Evolutionary conservation across 2,329 filamentous ascomycete genomes (phyloP), one percentile per base, ranked within the genome.

Genomic region (Fusarium robinianum): DNA sequence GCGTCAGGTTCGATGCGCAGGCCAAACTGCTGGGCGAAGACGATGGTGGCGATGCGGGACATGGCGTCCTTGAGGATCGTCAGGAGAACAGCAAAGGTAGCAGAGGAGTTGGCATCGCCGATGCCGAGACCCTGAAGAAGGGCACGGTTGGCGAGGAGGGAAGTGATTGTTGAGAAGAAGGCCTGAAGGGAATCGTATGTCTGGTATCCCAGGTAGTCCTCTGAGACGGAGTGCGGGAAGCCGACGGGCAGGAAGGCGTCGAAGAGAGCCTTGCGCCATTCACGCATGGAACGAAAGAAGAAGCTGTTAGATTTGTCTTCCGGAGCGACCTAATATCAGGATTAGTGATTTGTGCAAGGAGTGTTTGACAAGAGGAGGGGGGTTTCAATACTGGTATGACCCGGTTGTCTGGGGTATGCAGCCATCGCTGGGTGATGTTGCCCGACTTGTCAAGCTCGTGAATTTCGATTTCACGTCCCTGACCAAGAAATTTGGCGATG

Each of bases 1-100:
- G 88, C 92, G 65, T 96, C 90, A 2, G 90, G 88, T 66, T 95
- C 90, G 33, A 96, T 85, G 21, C 87, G 80, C 31, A 87, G 87
- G 24, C 90, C 90, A 46, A 92, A 83, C 29, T 82, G 79, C 65
- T 95, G 85, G 2, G 90, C 91, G 65, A 96, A 95, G 8, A 88
- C 68, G 48, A 96, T 95, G 0, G 90, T 96, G 2, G 88, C 88
- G 17, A 95, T 71, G 6, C 90, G 82, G 7, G 88, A 90, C 49
- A 87, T 85, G 36, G 84, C 87, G 55, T 94, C 88, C 54, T 94
- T 89, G 8, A 94, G 72, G 50, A 95, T 86, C 19, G 88, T 89
- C 36, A 96, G 80, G 8, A 96, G 79, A 26, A 96, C 77, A 1
- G 90, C 90, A 8, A 83, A 82, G 0, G 90, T 95, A 8, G 90